These are phyloP conservation scores for Globisporangium cederbergense DNA, from an alignment of 352 stramenopile species.

Conservation along the genomic window DNA sequence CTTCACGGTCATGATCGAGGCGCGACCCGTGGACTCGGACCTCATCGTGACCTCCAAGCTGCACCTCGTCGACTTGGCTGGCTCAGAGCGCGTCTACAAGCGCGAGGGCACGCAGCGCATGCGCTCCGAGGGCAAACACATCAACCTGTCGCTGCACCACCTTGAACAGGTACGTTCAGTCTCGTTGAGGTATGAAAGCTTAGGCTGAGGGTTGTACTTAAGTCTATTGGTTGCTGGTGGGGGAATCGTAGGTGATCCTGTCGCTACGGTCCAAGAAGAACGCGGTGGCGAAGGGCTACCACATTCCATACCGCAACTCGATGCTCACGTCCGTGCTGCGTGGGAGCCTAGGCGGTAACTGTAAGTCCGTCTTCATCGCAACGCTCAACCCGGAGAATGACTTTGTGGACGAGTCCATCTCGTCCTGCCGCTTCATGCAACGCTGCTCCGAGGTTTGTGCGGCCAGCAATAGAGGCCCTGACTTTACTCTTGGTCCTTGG, in stretches of 20 bases:
- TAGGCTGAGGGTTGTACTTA: neutral
- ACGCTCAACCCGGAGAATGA: slow-evolving; percentile 91
- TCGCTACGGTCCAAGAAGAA: slow-evolving; percentile 84
- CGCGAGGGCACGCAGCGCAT: slow-evolving; percentile 88
- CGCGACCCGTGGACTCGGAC: slow-evolving; percentile 65
- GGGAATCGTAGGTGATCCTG: slow-evolving; percentile 84
- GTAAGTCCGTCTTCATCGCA: slow-evolving; percentile 96
- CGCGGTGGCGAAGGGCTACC: slow-evolving; percentile 44
- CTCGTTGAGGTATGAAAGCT: neutral
- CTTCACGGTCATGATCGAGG: slow-evolving; percentile 93
- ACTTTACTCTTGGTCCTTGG: neutral
- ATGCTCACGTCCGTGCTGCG: slow-evolving; percentile 96
- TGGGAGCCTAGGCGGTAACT: slow-evolving; percentile 95
- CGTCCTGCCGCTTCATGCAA: slow-evolving; percentile 95
- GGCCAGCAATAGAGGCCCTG: neutral
- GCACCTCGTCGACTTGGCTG: slow-evolving; percentile 94
- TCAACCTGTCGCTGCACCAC: slow-evolving; percentile 95
- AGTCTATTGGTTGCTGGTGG: too few species aligned
- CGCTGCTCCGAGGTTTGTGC: slow-evolving; percentile 84
- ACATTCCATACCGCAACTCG: slow-evolving; percentile 95
- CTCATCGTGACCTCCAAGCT: slow-evolving; percentile 88
- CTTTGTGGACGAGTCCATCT: slow-evolving; percentile 91
- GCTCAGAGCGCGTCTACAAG: slow-evolving; percentile 96
- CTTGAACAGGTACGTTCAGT: slow-evolving; percentile 74
- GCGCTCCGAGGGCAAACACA: slow-evolving; percentile 92